Conservation (phyloP, 2,329 filamentous ascomycete genomes). For the Curvularia spicifera region DNA sequence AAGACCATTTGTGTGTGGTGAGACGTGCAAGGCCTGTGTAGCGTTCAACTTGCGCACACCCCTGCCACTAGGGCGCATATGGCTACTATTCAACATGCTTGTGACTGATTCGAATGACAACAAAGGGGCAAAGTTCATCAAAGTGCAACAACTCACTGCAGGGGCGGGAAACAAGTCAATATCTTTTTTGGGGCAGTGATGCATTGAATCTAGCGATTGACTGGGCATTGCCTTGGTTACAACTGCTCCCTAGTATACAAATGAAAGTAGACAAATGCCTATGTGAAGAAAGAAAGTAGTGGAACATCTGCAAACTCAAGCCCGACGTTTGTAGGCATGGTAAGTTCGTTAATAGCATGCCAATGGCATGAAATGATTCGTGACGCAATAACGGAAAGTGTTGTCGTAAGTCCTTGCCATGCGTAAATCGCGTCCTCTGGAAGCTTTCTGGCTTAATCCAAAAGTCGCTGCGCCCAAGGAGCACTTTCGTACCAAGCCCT, state of each 20-base stretch:
- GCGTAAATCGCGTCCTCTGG: background rate
- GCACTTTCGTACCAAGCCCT: slow-evolving; percentile 21
- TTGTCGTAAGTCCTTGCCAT: background rate
- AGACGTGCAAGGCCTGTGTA: background rate
- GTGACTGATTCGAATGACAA: background rate
- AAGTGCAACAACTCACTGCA: background rate
- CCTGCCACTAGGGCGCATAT: background rate
- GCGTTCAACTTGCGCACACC: background rate
- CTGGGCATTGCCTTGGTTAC: background rate
- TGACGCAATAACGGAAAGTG: background rate
- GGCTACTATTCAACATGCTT: background rate
- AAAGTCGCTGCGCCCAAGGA: slow-evolving; percentile 16
- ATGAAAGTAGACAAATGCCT: background rate
- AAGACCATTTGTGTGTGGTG: background rate
- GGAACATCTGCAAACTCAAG: background rate
- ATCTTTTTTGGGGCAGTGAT: background rate
- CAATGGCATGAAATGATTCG: background rate
- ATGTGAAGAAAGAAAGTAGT: background rate
- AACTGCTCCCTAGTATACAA: background rate
- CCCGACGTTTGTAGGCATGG: background rate
- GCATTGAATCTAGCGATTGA: background rate
- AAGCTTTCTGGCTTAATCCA: slow-evolving; percentile 7
- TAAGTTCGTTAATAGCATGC: background rate
- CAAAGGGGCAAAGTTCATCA: background rate
- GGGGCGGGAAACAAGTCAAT: background rate